phyloP scores from a whole-genome alignment of 73 alveolate genomes.

The Paramecium bursaria region DNA sequence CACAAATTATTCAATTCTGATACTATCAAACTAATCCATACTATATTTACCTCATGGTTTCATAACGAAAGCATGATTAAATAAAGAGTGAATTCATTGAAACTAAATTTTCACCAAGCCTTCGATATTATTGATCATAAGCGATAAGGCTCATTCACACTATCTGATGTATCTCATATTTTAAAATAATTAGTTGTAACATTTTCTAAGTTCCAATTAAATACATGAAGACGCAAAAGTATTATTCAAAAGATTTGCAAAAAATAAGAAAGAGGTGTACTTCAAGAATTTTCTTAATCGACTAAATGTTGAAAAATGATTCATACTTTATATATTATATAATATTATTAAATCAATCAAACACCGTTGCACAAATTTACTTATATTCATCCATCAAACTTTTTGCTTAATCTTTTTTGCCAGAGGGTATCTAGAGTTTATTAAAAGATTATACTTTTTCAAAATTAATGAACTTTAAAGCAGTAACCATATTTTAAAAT shows the following conservation, averaged over 20 bases:
- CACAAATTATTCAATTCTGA: not conserved
- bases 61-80: conserved; percentile 18
- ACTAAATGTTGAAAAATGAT: too few species aligned
- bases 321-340: too few species aligned
- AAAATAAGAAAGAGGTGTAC: conserved; percentile 31
- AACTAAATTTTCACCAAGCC: not conserved
- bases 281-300: too few species aligned
- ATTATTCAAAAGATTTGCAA: conserved; percentile 6
- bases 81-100: not conserved
- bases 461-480: too few species aligned
- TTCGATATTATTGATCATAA: conserved; percentile 9
- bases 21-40: not conserved
- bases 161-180: conserved; percentile 7
- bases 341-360: too few species aligned
- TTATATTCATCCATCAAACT: too few species aligned
- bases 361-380: too few species aligned
- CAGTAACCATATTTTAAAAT: too few species aligned
- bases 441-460: too few species aligned
- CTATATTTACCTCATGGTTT: not conserved
- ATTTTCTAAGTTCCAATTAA: conserved; percentile 2
- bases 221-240: conserved; percentile 23
- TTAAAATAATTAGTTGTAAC: conserved; percentile 31
- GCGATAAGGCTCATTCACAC: conserved; percentile 5
- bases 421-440: too few species aligned
- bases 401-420: too few species aligned